phyloP scores from a whole-genome alignment of 73 alveolate species.

The Paraurostyla sp. region DNA sequence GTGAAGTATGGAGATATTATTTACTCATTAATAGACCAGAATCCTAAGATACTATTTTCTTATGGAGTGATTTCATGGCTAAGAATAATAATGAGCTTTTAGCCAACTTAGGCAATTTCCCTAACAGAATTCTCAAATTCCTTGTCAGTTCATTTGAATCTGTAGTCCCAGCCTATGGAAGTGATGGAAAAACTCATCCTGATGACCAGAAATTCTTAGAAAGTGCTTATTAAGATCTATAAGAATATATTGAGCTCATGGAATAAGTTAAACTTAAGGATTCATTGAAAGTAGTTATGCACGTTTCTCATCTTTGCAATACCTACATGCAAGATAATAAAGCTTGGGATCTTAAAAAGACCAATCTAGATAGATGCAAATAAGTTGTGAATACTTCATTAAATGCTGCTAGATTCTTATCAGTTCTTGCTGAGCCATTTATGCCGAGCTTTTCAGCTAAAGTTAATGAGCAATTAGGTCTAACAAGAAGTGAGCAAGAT shows the following conservation, averaged over 20 bases:
- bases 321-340: constrained; percentile 85
- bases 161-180: constrained; percentile 73
- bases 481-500: constrained; percentile 84
- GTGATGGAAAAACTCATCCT: constrained; percentile 55
- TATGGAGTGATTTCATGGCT: constrained; percentile 97
- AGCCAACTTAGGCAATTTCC: constrained; percentile 96
- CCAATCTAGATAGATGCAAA: constrained; percentile 83
- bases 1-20: constrained; percentile 98
- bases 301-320: constrained; percentile 90
- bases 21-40: constrained; percentile 96
- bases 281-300: constrained; percentile 92
- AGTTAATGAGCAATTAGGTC: constrained; percentile 89
- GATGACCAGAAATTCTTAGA: constrained; percentile 82
- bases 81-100: constrained; percentile 97
- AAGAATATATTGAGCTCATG: constrained; percentile 85
- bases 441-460: constrained; percentile 98
- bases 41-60: constrained; percentile 93
- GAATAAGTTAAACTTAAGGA: constrained; percentile 92
- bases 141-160: constrained; percentile 78
- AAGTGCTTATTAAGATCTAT: constrained; percentile 66
- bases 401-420: constrained; percentile 86
- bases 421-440: constrained; percentile 94
- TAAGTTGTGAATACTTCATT: constrained; percentile 81
- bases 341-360: constrained; percentile 93
- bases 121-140: constrained; percentile 90